These are phyloP conservation scores for Lecanosticta acicola DNA, from an alignment of 2,329 filamentous ascomycete genomes.

Conservation along the genomic window DNA sequence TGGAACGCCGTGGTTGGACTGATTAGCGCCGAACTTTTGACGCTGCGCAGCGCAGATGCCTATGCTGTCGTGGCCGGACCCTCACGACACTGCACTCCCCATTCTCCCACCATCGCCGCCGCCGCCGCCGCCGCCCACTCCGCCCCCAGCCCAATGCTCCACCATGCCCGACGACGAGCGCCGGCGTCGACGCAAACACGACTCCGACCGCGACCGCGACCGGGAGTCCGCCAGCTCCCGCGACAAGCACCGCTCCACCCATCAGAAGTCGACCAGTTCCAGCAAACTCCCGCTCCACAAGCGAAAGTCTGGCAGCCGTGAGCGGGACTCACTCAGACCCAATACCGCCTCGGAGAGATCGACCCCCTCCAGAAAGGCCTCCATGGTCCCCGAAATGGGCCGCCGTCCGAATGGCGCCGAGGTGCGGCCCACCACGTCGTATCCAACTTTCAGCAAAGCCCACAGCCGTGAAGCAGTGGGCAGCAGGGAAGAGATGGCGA, in stretches of 20 bases:
- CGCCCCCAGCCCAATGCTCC: slow-evolving; percentile 15
- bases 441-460: slow-evolving; percentile 80
- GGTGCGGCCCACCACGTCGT: slow-evolving; percentile 51
- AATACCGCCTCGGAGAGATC: slow-evolving; percentile 9
- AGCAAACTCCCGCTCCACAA: slow-evolving; percentile 22
- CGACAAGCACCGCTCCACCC: slow-evolving; percentile 26
- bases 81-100: no score
- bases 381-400: slow-evolving; percentile 43
- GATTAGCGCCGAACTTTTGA: neutral
- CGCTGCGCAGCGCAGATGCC: neutral
- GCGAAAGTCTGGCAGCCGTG: slow-evolving; percentile 22
- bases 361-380: slow-evolving; percentile 11
- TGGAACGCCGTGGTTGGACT: neutral
- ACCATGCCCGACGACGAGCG: slow-evolving; percentile 25
- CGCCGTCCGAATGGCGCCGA: slow-evolving; percentile 33
- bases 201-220: slow-evolving; percentile 28
- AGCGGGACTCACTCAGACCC: slow-evolving; percentile 22
- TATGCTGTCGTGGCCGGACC: no score
- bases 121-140: no score
- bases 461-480: slow-evolving; percentile 83
- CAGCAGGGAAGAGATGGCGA: slow-evolving; percentile 42
- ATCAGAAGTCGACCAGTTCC: slow-evolving; percentile 25
- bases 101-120: no score
- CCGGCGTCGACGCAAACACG: slow-evolving; percentile 27
- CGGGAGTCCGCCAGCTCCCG: slow-evolving; percentile 19